Evolutionary conservation across 2,329 filamentous ascomycete genomes (phyloP).

Genomic region (Bisporella sp.): DNA sequence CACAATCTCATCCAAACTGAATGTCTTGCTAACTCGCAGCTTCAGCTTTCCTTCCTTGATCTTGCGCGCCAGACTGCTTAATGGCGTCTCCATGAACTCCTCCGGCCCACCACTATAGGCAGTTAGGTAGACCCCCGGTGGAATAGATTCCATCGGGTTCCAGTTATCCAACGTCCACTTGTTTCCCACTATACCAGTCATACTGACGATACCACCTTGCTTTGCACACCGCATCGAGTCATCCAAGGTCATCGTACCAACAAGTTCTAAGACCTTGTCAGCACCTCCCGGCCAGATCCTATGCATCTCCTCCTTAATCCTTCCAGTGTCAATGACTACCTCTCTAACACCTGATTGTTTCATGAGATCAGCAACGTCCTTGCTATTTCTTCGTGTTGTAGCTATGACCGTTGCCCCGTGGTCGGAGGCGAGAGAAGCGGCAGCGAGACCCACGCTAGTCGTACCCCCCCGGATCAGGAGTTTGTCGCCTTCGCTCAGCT

Average conservation of each 20-base stretch:
- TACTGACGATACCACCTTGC: constrained; percentile 35
- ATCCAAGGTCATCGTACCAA: constrained; percentile 34
- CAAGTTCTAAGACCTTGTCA: constrained; percentile 40
- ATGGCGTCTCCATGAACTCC: constrained; percentile 35
- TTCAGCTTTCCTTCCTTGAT: constrained; percentile 33
- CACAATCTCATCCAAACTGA: constrained; percentile 37
- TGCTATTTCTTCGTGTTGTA: constrained; percentile 31
- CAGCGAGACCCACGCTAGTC: constrained; percentile 39
- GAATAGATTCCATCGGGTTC: constrained; percentile 36
- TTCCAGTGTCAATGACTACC: constrained; percentile 37
- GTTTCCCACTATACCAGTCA: constrained; percentile 39
- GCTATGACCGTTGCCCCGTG: constrained; percentile 32
- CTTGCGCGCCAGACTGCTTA: constrained; percentile 32
- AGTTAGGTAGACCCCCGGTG: constrained; percentile 33
- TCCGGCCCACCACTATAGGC: constrained; percentile 31
- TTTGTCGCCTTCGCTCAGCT: constrained; percentile 32
- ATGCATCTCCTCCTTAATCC: constrained; percentile 29
- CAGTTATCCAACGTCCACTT: constrained; percentile 32
- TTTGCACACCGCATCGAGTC: constrained; percentile 37
- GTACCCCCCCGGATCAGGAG: constrained; percentile 43
- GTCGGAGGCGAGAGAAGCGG: constrained; percentile 36
- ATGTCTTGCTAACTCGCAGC: constrained; percentile 34
- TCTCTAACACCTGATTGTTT: constrained; percentile 33
- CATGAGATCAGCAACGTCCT: constrained; percentile 30
- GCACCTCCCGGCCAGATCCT: constrained; percentile 22